phyloP scores from a whole-genome alignment of 768 basidiomycete genomes.

The Suillus cothurnatus region DNA sequence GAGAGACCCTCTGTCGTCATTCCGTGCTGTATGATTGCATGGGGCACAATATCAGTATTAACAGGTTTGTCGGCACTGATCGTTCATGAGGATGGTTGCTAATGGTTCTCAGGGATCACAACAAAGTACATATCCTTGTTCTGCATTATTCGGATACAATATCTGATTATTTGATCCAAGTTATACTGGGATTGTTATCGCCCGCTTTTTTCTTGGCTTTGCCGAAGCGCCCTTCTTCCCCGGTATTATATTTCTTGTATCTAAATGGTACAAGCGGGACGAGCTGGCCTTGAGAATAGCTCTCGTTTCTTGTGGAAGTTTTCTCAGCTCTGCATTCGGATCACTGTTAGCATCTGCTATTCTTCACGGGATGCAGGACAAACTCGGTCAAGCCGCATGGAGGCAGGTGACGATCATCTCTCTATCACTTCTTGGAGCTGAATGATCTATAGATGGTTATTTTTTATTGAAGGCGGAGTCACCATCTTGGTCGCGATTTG shows the following conservation, averaged over 20 bases:
- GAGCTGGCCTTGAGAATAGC: slow-evolving; percentile 41
- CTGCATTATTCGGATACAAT: not conserved
- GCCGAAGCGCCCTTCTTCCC: slow-evolving; percentile 10
- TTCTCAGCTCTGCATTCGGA: slow-evolving; percentile 48
- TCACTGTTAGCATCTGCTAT: slow-evolving; percentile 47
- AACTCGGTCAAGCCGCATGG: slow-evolving; percentile 42
- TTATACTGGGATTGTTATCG: slow-evolving; percentile 1
- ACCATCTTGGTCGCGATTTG: slow-evolving; percentile 38
- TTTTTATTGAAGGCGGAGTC: slow-evolving; percentile 32
- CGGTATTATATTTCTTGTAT: slow-evolving; percentile 4
- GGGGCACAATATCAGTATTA: slow-evolving; percentile 39
- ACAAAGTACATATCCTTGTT: not conserved
- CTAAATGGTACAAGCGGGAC: slow-evolving; percentile 32
- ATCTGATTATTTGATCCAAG: not conserved
- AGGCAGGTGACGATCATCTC: slow-evolving; percentile 26
- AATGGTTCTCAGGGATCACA: not conserved
- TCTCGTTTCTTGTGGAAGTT: slow-evolving; percentile 37
- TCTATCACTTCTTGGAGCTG: not conserved
- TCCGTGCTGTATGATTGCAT: slow-evolving; percentile 29
- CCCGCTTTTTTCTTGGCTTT: slow-evolving; percentile 11
- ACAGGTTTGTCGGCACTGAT: slow-evolving; percentile 33
- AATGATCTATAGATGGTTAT: slow-evolving; percentile 19
- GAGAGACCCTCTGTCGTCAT: slow-evolving; percentile 31
- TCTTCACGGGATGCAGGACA: slow-evolving; percentile 43
- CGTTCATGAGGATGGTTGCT: not conserved